phyloP scores from a whole-genome alignment of 805 yeast species.

The Candida germanica region DNA sequence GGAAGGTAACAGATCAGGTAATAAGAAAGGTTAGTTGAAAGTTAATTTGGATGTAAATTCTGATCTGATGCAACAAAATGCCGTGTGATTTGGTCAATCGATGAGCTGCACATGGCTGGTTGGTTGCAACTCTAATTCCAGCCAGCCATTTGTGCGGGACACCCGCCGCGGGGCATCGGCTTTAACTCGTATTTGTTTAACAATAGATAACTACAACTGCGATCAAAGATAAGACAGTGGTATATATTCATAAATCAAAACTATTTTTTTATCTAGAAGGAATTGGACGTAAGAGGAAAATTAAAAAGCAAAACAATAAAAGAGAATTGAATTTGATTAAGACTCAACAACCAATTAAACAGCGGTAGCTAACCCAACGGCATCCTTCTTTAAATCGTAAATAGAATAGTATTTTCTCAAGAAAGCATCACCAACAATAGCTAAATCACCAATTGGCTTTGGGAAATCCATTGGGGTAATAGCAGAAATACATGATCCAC shows the following conservation, averaged over 20 bases:
- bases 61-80: not conserved
- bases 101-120: constrained; percentile 1
- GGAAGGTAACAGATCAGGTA: not conserved
- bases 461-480: constrained; percentile 98
- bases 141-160: constrained; percentile 2
- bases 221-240: not conserved
- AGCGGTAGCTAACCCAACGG: constrained; percentile 91
- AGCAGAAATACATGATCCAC: constrained; percentile 94
- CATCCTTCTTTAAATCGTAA: constrained; percentile 85
- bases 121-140: constrained; percentile 3
- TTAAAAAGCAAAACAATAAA: no score
- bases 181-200: no score
- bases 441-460: constrained; percentile 92
- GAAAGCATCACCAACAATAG: constrained; percentile 96
- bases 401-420: constrained; percentile 92
- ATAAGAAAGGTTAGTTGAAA: not conserved
- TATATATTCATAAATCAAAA: constrained; percentile 3
- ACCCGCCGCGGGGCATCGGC: no score
- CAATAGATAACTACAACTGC: not conserved
- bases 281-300: no score
- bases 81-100: not conserved
- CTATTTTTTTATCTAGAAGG: no score
- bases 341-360: constrained; percentile 8
- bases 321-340: no score
- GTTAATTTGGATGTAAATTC: not conserved